Evolutionary conservation across 306 rosid species (phyloP).

Genomic region (Castanopsis chinensis): DNA sequence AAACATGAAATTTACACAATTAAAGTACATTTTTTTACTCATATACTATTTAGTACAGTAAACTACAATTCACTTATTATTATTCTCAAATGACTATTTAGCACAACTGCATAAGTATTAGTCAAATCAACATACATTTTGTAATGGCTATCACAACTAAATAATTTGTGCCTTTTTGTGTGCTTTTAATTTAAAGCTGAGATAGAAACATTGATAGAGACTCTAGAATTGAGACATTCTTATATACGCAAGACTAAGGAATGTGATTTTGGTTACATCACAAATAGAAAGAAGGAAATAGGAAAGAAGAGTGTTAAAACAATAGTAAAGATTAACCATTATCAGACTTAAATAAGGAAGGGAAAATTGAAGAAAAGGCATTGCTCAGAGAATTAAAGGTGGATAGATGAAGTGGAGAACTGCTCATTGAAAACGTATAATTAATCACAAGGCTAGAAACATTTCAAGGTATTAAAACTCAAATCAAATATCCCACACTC

Average conservation of each 20-base stretch:
- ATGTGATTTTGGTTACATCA: neutral
- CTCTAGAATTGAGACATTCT: neutral
- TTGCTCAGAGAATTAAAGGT: neutral
- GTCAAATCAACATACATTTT: neutral
- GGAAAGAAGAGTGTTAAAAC: neutral
- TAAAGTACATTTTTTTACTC: neutral
- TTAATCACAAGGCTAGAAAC: neutral
- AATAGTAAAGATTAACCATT: no score
- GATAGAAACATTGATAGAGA: neutral
- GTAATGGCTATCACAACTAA: neutral
- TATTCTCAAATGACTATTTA: neutral
- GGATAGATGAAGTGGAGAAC: neutral
- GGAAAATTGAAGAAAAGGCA: neutral
- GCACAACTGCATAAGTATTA: neutral
- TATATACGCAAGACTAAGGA: neutral
- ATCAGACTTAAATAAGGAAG: neutral
- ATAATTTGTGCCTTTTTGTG: neutral
- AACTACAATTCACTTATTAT: neutral
- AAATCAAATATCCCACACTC: neutral
- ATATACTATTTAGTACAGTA: neutral
- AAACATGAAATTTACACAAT: neutral
- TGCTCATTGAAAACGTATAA: neutral
- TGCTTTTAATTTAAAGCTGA: neutral
- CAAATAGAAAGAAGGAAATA: neutral
- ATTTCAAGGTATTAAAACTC: neutral